phyloP scores from a whole-genome alignment of 2,329 filamentous ascomycete species.

The Fusarium camptoceras region DNA sequence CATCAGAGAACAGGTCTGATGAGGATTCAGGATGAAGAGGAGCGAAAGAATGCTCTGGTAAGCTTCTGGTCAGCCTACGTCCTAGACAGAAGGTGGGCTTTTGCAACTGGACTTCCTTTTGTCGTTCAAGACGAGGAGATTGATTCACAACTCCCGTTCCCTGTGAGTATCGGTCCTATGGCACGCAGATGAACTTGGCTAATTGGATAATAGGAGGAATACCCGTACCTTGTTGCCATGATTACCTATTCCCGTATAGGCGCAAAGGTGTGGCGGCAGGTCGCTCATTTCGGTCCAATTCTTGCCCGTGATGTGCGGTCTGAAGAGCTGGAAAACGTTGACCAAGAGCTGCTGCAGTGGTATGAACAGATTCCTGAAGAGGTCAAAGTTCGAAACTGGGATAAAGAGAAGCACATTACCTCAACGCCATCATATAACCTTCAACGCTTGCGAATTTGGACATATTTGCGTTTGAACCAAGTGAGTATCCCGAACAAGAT shows the following conservation, averaged over 20 bases:
- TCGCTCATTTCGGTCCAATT: constrained; percentile 73
- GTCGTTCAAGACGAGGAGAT: constrained; percentile 88
- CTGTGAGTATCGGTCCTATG: constrained; percentile 64
- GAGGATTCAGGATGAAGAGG: constrained; percentile 75
- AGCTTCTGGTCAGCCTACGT: constrained; percentile 91
- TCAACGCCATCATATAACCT: constrained; percentile 72
- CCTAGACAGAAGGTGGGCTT: constrained; percentile 87
- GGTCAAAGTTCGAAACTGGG: constrained; percentile 70
- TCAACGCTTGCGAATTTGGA: constrained; percentile 81
- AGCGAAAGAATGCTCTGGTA: constrained; percentile 74
- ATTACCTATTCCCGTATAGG: constrained; percentile 84
- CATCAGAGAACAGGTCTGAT: constrained; percentile 81
- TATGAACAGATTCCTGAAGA: constrained; percentile 78
- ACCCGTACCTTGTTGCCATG: constrained; percentile 85
- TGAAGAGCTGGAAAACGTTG: constrained; percentile 82
- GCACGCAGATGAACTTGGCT: constrained; percentile 13
- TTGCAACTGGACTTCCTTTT: constrained; percentile 89
- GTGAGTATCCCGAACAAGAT: constrained; percentile 45
- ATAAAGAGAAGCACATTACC: constrained; percentile 62
- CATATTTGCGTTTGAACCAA: constrained; percentile 89
- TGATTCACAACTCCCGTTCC: constrained; percentile 81
- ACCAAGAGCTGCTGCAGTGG: constrained; percentile 88
- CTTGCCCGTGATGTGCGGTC: constrained; percentile 73
- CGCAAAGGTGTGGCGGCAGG: constrained; percentile 87
- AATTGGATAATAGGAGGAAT: constrained; percentile 55